phyloP scores from a whole-genome alignment of 106 monocot genomes.

The Dactylorhiza incarnata region DNA sequence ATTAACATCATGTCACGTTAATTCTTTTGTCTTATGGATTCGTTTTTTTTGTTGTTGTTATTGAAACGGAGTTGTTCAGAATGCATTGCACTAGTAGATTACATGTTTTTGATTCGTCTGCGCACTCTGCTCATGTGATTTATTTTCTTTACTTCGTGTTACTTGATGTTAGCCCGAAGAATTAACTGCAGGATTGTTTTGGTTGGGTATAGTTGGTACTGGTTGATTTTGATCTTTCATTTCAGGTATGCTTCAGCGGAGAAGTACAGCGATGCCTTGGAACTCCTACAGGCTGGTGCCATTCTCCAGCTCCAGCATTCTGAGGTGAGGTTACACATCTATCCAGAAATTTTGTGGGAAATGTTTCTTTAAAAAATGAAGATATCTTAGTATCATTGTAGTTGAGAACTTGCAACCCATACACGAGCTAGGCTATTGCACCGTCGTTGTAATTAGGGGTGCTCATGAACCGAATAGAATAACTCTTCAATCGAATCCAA shows the following conservation, averaged over 20 bases:
- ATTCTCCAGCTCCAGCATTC: slow-evolving; percentile 10
- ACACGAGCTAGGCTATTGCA: too few relatives aligned
- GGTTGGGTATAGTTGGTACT: background rate
- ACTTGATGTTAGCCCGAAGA: background rate
- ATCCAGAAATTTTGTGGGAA: background rate
- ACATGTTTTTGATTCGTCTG: background rate
- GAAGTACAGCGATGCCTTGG: slow-evolving; percentile 7
- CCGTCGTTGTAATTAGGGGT: too few relatives aligned
- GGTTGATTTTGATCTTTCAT: slow-evolving; percentile 2
- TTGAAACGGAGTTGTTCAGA: background rate
- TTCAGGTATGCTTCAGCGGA: slow-evolving; percentile 8
- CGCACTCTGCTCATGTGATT: background rate
- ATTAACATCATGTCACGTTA: background rate
- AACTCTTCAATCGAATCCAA: too few relatives aligned
- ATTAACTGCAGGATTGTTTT: background rate
- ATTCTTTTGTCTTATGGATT: too few relatives aligned
- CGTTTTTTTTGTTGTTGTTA: too few relatives aligned
- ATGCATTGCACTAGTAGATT: background rate
- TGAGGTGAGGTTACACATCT: slow-evolving; percentile 1
- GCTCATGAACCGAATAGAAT: too few relatives aligned
- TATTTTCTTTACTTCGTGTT: background rate
- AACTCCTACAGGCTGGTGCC: slow-evolving; percentile 6
- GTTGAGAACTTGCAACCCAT: too few relatives aligned
- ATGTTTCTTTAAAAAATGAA: too few relatives aligned
- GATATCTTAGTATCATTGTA: too few relatives aligned